Evolutionary conservation across 192 early-diverging fungal species (phyloP).

Genomic region (Dissophora ornata): DNA sequence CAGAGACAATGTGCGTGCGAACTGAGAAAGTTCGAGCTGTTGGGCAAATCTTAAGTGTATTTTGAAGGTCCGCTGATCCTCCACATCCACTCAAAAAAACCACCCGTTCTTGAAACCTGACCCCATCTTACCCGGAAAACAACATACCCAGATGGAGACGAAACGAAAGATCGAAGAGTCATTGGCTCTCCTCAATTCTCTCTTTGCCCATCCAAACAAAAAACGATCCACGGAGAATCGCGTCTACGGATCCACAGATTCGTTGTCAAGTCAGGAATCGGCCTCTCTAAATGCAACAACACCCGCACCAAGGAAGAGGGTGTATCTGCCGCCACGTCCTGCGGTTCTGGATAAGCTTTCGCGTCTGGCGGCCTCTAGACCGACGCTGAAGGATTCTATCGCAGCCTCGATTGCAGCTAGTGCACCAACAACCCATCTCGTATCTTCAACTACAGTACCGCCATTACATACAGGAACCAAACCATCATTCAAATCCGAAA

Average conservation of each 20-base stretch:
- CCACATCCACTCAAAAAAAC: too few species aligned
- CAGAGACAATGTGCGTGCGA: too few species aligned
- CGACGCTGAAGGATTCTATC: conserved; percentile 35
- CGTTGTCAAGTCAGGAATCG: not conserved
- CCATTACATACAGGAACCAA: not conserved
- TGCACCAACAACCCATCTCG: conserved; percentile 5
- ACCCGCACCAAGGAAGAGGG: conserved; percentile 3
- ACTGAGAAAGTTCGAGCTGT: too few species aligned
- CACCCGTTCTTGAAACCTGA: too few species aligned
- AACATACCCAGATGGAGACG: conserved; percentile 29
- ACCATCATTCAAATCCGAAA: not conserved
- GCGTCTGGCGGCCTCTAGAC: conserved; percentile 12
- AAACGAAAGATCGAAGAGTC: conserved; percentile 52
- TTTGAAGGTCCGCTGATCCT: too few species aligned
- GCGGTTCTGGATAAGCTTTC: conserved; percentile 37
- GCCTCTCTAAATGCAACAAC: not conserved
- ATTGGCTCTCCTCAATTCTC: conserved; percentile 42
- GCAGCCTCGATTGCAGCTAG: conserved; percentile 46
- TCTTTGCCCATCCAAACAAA: conserved; percentile 40
- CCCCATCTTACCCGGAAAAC: too few species aligned
- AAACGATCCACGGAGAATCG: not conserved
- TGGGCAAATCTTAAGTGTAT: too few species aligned
- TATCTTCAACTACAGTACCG: not conserved
- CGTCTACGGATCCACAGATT: not conserved
- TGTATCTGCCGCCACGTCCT: conserved; percentile 28